Conservation (phyloP, 2,329 filamentous ascomycete species). For the Colletotrichum lini region DNA sequence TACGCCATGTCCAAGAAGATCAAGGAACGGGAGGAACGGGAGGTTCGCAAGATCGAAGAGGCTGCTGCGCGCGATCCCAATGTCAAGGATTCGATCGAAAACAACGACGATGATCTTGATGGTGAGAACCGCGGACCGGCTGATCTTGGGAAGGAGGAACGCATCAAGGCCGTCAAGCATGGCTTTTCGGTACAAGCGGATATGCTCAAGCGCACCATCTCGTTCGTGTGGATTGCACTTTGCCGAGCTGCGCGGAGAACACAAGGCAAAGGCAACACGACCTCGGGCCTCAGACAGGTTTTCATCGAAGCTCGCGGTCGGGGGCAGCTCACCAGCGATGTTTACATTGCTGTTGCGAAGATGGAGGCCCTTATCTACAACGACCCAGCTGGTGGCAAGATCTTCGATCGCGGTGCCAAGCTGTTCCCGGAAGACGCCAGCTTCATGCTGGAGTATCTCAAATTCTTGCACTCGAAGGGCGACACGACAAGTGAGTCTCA, state of each 20-base stretch:
- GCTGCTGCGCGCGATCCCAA: conserved; percentile 57
- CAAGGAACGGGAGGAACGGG: conserved; percentile 73
- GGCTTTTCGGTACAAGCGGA: conserved; percentile 81
- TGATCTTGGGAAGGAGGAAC: conserved; percentile 70
- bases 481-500: conserved; percentile 86
- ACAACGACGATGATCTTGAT: conserved; percentile 63
- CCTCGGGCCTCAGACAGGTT: conserved; percentile 83
- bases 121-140: conserved; percentile 57
- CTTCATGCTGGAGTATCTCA: conserved; percentile 96
- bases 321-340: conserved; percentile 91
- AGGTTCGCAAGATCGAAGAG: conserved; percentile 71
- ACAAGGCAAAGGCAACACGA: conserved; percentile 81
- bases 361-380: conserved; percentile 98
- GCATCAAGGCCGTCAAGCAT: conserved; percentile 73
- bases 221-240: conserved; percentile 94
- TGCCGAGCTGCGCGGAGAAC: conserved; percentile 95
- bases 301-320: conserved; percentile 91
- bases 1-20: conserved; percentile 86
- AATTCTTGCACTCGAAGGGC: conserved; percentile 91
- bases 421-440: conserved; percentile 94
- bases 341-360: conserved; percentile 92
- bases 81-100: conserved; percentile 56
- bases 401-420: conserved; percentile 94
- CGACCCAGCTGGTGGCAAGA: conserved; percentile 91
- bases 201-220: conserved; percentile 86